Evolutionary conservation across 2,329 filamentous ascomycete species (phyloP).

Genomic region (Lasiodiplodia sp.): DNA sequence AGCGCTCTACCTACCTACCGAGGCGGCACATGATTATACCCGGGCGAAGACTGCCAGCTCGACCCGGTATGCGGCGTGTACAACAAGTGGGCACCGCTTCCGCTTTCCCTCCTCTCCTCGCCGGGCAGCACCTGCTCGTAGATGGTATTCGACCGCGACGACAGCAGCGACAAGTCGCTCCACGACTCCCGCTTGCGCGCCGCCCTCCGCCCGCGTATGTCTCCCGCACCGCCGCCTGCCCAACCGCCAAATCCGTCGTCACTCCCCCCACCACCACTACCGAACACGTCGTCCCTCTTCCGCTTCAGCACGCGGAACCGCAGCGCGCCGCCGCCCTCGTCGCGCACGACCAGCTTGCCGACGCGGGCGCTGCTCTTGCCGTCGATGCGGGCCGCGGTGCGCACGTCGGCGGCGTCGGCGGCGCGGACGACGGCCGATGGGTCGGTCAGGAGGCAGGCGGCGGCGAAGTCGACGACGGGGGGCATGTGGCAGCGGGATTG

Average conservation of each 20-base stretch:
- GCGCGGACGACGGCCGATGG: conserved; percentile 1
- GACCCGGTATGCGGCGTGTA: not conserved
- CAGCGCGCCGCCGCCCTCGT: conserved; percentile 13
- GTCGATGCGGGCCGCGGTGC: not conserved
- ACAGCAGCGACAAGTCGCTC: conserved; percentile 11
- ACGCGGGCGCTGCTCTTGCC: not conserved
- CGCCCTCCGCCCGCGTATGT: not conserved
- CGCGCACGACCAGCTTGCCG: conserved; percentile 8
- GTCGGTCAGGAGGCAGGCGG: conserved; percentile 9
- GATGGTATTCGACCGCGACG: not conserved
- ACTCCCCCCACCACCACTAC: too few species aligned
- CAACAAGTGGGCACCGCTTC: not conserved
- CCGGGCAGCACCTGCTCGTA: conserved; percentile 2
- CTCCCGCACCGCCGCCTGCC: not conserved
- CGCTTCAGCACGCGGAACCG: conserved; percentile 15
- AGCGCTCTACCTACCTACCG: not conserved
- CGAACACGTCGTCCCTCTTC: not conserved
- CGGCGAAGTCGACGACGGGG: conserved; percentile 4
- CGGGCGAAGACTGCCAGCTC: conserved; percentile 5
- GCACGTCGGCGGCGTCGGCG: not conserved
- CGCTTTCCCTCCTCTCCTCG: not conserved
- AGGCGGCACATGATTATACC: not conserved
- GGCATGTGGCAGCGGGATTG: conserved; percentile 3
- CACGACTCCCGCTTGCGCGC: not conserved
- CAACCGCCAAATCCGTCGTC: not conserved